phyloP scores from a whole-genome alignment of 768 basidiomycete species.

The Suillus decipiens region DNA sequence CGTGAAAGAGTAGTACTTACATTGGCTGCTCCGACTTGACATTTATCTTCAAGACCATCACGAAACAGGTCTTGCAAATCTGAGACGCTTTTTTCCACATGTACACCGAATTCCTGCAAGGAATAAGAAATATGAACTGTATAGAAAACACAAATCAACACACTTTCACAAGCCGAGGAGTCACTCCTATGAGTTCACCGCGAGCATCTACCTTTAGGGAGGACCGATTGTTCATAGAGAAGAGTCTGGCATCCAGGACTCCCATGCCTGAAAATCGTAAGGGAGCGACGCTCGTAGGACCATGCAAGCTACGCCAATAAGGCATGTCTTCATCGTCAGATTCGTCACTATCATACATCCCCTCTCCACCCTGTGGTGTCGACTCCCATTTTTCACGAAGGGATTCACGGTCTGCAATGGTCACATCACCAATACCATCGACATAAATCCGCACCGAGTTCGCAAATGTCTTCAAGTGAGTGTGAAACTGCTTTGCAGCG shows the following conservation, averaged over 20 bases:
- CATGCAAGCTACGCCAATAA: slow-evolving; percentile 13
- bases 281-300: background rate
- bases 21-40: slow-evolving; percentile 49
- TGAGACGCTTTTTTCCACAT: slow-evolving; percentile 46
- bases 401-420: slow-evolving; percentile 47
- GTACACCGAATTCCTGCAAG: slow-evolving; percentile 45
- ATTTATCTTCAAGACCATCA: slow-evolving; percentile 61
- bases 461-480: slow-evolving; percentile 50
- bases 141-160: slow-evolving; percentile 12
- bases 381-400: slow-evolving; percentile 59
- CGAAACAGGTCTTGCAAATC: slow-evolving; percentile 51
- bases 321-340: slow-evolving; percentile 15
- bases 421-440: slow-evolving; percentile 53
- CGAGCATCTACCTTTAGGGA: slow-evolving; percentile 43
- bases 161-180: slow-evolving; percentile 46
- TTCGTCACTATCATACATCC: slow-evolving; percentile 23
- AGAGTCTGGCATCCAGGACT: background rate
- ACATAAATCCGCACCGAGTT: slow-evolving; percentile 50
- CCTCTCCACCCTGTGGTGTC: slow-evolving; percentile 25
- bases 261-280: background rate
- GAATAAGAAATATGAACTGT: background rate
- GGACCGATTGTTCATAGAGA: slow-evolving; percentile 24
- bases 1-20: background rate
- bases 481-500: slow-evolving; percentile 43
- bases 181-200: slow-evolving; percentile 47